A percentile compares a stretch with the other conserved stretches of the same genome.
phyloP scores from a whole-genome alignment of 768 basidiomycete species.

The Suillus decipiens region DNA sequence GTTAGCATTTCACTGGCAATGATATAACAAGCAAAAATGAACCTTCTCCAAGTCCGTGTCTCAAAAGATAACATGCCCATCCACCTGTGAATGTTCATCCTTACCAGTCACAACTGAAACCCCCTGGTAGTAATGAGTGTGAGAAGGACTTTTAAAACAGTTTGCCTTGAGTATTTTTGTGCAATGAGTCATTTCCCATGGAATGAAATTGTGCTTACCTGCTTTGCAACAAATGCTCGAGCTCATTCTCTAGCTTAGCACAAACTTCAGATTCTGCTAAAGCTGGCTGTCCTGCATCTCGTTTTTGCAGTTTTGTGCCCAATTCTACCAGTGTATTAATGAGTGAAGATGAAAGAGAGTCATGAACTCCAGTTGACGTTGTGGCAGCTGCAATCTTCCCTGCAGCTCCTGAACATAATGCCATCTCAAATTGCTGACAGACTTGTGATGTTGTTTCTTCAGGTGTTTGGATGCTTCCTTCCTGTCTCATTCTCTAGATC shows the following conservation, averaged over 20 bases:
- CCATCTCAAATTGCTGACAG: constrained; percentile 7
- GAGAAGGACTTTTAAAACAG: not conserved
- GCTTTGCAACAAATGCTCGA: constrained; percentile 3
- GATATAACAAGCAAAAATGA: not conserved
- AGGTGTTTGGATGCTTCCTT: not conserved
- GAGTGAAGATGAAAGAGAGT: not conserved
- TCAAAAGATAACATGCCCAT: constrained; percentile 3
- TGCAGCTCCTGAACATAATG: constrained; percentile 4
- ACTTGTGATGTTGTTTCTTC: constrained; percentile 23
- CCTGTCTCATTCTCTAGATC: not conserved
- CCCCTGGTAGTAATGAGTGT: constrained; percentile 2
- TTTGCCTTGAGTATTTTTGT: not conserved
- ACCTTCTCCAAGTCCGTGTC: not conserved
- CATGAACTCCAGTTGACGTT: constrained; percentile 2
- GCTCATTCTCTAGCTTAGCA: constrained; percentile 3
- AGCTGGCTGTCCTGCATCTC: not conserved
- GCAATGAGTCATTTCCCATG: constrained; percentile 4
- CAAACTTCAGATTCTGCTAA: constrained; percentile 6
- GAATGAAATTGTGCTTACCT: constrained; percentile 7
- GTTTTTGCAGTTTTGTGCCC: constrained; percentile 9
- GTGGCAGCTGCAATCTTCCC: constrained; percentile 8
- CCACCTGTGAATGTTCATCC: not conserved
- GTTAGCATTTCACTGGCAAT: not conserved
- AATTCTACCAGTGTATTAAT: constrained; percentile 8
- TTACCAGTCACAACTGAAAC: not conserved